Evolutionary conservation across 1,139 yeast genomes (phyloP).

Genomic region (Candida sojae): DNA sequence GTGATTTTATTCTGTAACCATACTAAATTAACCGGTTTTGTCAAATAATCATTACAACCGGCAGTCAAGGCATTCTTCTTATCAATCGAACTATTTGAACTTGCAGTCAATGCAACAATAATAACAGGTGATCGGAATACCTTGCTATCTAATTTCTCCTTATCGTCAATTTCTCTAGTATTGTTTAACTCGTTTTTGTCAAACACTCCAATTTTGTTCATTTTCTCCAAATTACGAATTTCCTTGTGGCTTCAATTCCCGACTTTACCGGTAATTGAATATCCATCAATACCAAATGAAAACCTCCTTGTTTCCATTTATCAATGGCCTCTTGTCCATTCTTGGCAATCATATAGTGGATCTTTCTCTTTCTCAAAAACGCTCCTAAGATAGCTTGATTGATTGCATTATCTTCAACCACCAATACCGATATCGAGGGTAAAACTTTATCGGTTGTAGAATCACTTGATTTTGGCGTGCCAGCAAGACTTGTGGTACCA

Average conservation of each 20-base stretch:
- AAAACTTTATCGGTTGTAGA: conserved; percentile 49
- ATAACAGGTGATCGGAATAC: conserved; percentile 87
- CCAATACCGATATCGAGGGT: conserved; percentile 86
- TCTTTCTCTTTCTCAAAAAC: conserved; percentile 83
- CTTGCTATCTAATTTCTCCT: conserved; percentile 54
- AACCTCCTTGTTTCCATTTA: conserved; percentile 39
- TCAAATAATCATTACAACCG: conserved; percentile 93
- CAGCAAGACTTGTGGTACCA: neutral
- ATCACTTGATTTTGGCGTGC: conserved; percentile 6
- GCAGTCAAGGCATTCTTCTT: conserved; percentile 91
- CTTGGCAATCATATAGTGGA: conserved; percentile 72
- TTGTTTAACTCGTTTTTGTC: conserved; percentile 45
- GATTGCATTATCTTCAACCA: conserved; percentile 94
- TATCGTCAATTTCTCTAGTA: conserved; percentile 25
- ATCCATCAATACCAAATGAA: conserved; percentile 55
- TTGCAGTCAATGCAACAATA: conserved; percentile 93
- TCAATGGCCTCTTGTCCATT: conserved; percentile 54
- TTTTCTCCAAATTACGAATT: conserved; percentile 69
- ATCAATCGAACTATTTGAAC: conserved; percentile 79
- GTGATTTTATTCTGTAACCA: conserved; percentile 95
- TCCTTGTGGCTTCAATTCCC: conserved; percentile 50
- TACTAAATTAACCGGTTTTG: conserved; percentile 93
- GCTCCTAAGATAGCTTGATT: conserved; percentile 92
- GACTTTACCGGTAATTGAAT: conserved; percentile 59
- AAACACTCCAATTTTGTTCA: conserved; percentile 82